A percentile compares a stretch with the other conserved stretches of the same genome.
These are phyloP conservation scores for Phytophthora citrophthora DNA, from an alignment of 352 stramenopile species.

Conservation along the genomic window DNA sequence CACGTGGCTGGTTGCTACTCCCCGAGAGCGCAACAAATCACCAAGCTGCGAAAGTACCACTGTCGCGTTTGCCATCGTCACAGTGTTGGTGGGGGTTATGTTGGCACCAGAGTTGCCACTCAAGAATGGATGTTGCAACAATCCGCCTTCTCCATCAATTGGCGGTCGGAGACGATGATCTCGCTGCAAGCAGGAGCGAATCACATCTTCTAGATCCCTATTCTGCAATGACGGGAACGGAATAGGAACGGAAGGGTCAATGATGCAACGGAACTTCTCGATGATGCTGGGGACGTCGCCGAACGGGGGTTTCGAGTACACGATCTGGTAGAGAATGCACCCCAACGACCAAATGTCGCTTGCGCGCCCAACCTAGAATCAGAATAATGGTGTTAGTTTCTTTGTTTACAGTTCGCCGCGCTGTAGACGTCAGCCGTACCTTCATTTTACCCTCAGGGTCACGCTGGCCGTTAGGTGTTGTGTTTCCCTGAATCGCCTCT, in stretches of 20 bases:
- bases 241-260: slow-evolving; percentile 93
- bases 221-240: slow-evolving; percentile 85
- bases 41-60: slow-evolving; percentile 55
- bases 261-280: slow-evolving; percentile 96
- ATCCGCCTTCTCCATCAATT: slow-evolving; percentile 79
- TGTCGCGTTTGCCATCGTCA: slow-evolving; percentile 53
- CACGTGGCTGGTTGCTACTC: slow-evolving; percentile 48
- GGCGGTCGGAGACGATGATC: slow-evolving; percentile 78
- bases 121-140: slow-evolving; percentile 89
- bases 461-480: slow-evolving; percentile 51
- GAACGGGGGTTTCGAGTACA: slow-evolving; percentile 96
- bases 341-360: slow-evolving; percentile 97
- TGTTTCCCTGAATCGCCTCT: slow-evolving; percentile 86
- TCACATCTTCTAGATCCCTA: slow-evolving; percentile 86
- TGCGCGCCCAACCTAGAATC: slow-evolving; percentile 78
- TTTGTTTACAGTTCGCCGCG: not conserved
- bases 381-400: slow-evolving; percentile 1
- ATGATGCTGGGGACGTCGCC: slow-evolving; percentile 93
- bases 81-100: slow-evolving; percentile 25
- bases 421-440: slow-evolving; percentile 18
- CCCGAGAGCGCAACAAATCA: slow-evolving; percentile 52
- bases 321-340: slow-evolving; percentile 98
- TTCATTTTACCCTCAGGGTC: slow-evolving; percentile 83
- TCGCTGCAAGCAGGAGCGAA: slow-evolving; percentile 85
- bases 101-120: slow-evolving; percentile 32